Evolutionary conservation across 495 filamentous ascomycete genomes (phyloP).

Genomic region (Penicillium roqueforti): DNA sequence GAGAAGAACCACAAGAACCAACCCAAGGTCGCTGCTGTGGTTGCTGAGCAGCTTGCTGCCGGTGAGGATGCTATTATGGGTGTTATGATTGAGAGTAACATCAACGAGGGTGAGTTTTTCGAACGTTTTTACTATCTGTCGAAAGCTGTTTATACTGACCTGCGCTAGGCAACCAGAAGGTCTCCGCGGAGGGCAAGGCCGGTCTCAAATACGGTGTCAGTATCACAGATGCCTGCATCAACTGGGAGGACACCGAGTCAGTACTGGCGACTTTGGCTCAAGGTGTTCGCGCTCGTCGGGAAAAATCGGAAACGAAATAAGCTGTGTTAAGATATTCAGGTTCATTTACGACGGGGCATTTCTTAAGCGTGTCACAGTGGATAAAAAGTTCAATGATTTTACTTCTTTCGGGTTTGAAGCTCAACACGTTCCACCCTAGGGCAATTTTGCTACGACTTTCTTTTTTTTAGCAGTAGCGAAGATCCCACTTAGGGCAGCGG

Average conservation of each 20-base stretch:
- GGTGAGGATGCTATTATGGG: slow-evolving; percentile 92
- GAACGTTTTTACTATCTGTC: neutral
- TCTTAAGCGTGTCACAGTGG: slow-evolving; percentile 13
- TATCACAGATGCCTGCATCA: slow-evolving; percentile 97
- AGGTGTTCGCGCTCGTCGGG: slow-evolving; percentile 59
- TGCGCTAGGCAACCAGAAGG: slow-evolving; percentile 76
- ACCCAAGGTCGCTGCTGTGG: slow-evolving; percentile 79
- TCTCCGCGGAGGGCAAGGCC: slow-evolving; percentile 80
- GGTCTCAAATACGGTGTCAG: slow-evolving; percentile 92
- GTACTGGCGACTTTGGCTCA: slow-evolving; percentile 76
- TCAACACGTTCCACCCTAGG: neutral
- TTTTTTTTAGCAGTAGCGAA: neutral
- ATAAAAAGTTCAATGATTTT: slow-evolving; percentile 14
- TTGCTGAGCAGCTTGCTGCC: slow-evolving; percentile 77
- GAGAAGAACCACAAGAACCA: slow-evolving; percentile 96
- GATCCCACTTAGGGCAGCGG: no score
- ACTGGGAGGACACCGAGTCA: slow-evolving; percentile 85
- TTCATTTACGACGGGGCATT: slow-evolving; percentile 11
- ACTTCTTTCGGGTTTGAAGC: neutral
- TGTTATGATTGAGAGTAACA: slow-evolving; percentile 98
- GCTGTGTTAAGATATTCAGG: neutral
- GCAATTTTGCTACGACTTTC: neutral
- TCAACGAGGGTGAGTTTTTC: slow-evolving; percentile 70
- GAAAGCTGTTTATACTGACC: slow-evolving; percentile 4
- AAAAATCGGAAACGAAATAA: slow-evolving; percentile 33